Conservation (phyloP, 2,329 filamentous ascomycete genomes). For the Sclerotinia spermophila region DNA sequence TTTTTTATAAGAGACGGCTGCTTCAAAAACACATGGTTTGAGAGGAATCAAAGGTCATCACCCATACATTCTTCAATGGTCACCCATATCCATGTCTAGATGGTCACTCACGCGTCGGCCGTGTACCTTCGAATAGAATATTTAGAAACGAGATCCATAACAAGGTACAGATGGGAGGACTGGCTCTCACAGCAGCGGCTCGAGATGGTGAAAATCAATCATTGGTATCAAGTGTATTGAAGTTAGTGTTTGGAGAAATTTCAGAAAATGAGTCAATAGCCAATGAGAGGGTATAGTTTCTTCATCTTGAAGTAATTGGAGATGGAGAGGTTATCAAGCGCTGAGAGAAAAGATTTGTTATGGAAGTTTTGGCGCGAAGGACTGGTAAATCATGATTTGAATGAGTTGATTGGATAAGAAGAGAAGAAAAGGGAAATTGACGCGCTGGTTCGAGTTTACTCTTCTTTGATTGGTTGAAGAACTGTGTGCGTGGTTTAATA, state of each 20-base stretch:
- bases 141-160: constrained; percentile 18
- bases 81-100: not conserved
- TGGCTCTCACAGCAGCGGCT: constrained; percentile 25
- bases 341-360: constrained; percentile 17
- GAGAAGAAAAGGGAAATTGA: constrained; percentile 4
- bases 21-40: constrained; percentile 1
- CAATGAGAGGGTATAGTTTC: constrained; percentile 28
- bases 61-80: not conserved
- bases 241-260: not conserved
- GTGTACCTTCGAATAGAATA: constrained; percentile 35
- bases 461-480: not conserved
- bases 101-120: constrained; percentile 26
- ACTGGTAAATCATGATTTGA: not conserved
- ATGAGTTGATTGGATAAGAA: constrained; percentile 15
- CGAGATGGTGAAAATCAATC: constrained; percentile 13
- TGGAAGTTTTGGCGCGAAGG: constrained; percentile 8
- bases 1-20: constrained; percentile 6
- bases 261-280: not conserved
- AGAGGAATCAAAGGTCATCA: not conserved
- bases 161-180: constrained; percentile 23
- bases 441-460: constrained; percentile 5
- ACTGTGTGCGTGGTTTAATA: too few species aligned
- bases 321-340: constrained; percentile 32
- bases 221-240: constrained; percentile 4
- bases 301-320: constrained; percentile 18